phyloP scores from a whole-genome alignment of 2,329 filamentous ascomycete genomes.

The Arachnomyces sp. region DNA sequence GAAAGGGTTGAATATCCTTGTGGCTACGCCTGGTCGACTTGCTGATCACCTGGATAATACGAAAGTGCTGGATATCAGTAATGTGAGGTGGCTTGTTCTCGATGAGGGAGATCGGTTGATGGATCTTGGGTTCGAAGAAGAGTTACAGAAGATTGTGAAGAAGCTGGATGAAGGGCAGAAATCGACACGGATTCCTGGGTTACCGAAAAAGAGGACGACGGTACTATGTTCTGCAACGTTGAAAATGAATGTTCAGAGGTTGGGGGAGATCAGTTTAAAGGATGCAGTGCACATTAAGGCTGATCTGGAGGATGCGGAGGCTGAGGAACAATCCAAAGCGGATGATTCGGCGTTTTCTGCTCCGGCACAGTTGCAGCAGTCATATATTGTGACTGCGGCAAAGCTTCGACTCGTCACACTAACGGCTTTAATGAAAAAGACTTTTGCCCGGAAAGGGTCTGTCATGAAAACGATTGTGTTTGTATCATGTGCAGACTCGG shows the following conservation, averaged over 20 bases:
- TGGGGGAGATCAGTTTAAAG: slow-evolving; percentile 91
- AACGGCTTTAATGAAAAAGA: slow-evolving; percentile 72
- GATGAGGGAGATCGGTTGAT: slow-evolving; percentile 97
- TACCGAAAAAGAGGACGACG: slow-evolving; percentile 70
- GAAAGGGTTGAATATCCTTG: slow-evolving; percentile 91
- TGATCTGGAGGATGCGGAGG: slow-evolving; percentile 49
- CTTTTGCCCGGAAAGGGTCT: slow-evolving; percentile 79
- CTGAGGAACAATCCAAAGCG: slow-evolving; percentile 40
- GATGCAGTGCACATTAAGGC: slow-evolving; percentile 83
- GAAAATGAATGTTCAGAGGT: slow-evolving; percentile 91
- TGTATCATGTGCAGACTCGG: slow-evolving; percentile 91
- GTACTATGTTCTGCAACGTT: slow-evolving; percentile 93
- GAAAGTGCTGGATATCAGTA: slow-evolving; percentile 76
- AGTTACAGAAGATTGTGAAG: slow-evolving; percentile 77
- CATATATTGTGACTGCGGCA: slow-evolving; percentile 76
- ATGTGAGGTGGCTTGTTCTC: slow-evolving; percentile 85
- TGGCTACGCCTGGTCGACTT: slow-evolving; percentile 86
- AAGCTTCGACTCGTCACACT: slow-evolving; percentile 88
- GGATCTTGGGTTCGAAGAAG: slow-evolving; percentile 95
- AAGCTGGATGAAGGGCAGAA: slow-evolving; percentile 63
- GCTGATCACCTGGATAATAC: slow-evolving; percentile 91
- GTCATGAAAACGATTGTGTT: slow-evolving; percentile 98
- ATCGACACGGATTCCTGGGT: slow-evolving; percentile 54
- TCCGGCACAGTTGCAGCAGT: slow-evolving; percentile 88
- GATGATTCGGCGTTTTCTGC: slow-evolving; percentile 61